Evolutionary conservation across 2,329 filamentous ascomycete species (phyloP), one percentile per base, ranked within the genome.

Genomic region (Myriangium duriaei): DNA sequence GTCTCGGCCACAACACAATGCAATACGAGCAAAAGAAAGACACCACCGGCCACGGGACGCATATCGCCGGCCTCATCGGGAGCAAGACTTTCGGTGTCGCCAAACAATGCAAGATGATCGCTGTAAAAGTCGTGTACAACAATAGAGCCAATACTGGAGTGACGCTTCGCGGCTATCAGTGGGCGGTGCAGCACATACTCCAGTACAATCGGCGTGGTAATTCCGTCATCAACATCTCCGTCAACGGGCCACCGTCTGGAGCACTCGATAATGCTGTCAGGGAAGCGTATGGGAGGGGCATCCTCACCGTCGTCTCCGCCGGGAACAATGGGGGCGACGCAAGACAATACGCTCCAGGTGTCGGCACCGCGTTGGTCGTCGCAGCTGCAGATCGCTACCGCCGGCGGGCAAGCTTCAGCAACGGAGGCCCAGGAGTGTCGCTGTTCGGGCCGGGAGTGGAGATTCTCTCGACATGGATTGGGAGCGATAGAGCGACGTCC

Each of bases 1-100:
- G 30, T 5, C 53, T 43, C 40, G 58, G 57, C 21, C 50, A 47
- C 4, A 61, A 58, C 42, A 39, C 41, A 5, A 37, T 44, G 5
- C 33, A 32, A 13, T 39, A 56, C 49, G 34, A 39, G 10, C n/a
- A n/a, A n/a, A 51, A 57, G 39, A 55, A 51, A 14, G 61, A 64
- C 41, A 63, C 69, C 46, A 72, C 76, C 49, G 75, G 75, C 10
- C 76, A 79, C 55, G 76, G 76, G 28, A 74, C 65, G 39, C 76
- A 79, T 59, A 72, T 76, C 16, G 67, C 73, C 7, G 76, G 73
- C 15, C 79, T 73, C 11, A 70, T 77, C 30, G 76, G 63, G 13
- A 72, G 73, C 21, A 62, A 59, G 37, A 76, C 69, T 2, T 78
- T 72, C 41, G 76, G 76, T 45, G 72, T 79, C 4, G 71, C 74